Conservation (phyloP, 768 basidiomycete genomes). For the Rhodotorula kratochvilovae region DNA sequence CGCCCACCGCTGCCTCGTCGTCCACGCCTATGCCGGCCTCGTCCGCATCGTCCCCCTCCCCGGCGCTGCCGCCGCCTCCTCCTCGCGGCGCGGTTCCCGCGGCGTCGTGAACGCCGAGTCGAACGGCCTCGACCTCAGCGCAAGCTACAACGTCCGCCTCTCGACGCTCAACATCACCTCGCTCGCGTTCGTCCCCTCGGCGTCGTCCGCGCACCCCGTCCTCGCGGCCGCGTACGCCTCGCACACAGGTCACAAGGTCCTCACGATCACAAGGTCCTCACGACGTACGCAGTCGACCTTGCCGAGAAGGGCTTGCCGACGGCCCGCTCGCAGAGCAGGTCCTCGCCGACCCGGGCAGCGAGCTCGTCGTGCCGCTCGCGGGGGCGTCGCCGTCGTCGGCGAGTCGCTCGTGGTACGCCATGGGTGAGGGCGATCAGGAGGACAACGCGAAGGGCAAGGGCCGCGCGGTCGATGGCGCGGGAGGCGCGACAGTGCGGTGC, state of each 20-base stretch:
- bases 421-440: neutral
- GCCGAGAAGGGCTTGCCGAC: constrained; percentile 41
- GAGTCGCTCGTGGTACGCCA: constrained; percentile 29
- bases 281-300: constrained; percentile 34
- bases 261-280: constrained; percentile 46
- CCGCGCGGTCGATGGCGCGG: neutral
- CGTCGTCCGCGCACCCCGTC: constrained; percentile 39
- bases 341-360: constrained; percentile 36
- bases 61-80: neutral
- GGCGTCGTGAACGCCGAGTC: neutral
- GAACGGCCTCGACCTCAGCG: constrained; percentile 27
- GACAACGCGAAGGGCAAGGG: constrained; percentile 16
- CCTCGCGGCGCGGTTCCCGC: neutral
- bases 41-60: constrained; percentile 35
- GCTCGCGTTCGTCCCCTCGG: constrained; percentile 59
- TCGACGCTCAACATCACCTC: constrained; percentile 66
- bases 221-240: constrained; percentile 69
- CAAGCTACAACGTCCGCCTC: constrained; percentile 46
- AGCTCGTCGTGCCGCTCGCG: constrained; percentile 33
- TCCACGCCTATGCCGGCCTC: constrained; percentile 41
- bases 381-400: constrained; percentile 42
- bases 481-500: neutral
- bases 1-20: constrained; percentile 16
- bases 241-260: constrained; percentile 50
- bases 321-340: constrained; percentile 10